Percentiles rank a stretch among this genome's conserved stretches.
These are phyloP conservation scores for Fusarium proliferatum DNA, from an alignment of 2,329 filamentous ascomycete species.

Conservation along the genomic window DNA sequence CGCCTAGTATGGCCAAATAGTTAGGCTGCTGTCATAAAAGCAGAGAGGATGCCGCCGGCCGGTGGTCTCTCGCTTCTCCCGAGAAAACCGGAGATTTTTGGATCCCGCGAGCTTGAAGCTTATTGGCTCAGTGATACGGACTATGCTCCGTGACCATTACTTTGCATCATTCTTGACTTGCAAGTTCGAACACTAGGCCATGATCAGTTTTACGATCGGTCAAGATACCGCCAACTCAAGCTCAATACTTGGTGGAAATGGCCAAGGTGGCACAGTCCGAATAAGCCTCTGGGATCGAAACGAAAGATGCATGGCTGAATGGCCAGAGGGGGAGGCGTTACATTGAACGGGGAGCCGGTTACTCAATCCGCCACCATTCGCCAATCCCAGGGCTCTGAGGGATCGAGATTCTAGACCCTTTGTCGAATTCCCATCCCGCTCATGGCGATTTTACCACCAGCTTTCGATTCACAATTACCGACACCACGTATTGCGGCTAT, in stretches of 20 bases:
- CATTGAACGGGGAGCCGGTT: conserved; percentile 25
- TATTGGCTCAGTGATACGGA: conserved; percentile 2
- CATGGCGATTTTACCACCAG: conserved; percentile 29
- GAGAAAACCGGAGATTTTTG: not conserved
- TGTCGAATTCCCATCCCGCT: conserved; percentile 40
- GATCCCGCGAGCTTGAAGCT: not conserved
- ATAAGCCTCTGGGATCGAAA: conserved; percentile 20
- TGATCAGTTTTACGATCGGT: not conserved
- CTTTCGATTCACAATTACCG: conserved; percentile 8
- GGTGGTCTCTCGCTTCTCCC: not conserved
- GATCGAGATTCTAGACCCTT: conserved; percentile 40
- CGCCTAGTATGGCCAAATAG: not conserved
- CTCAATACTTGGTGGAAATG: not conserved
- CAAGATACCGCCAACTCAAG: not conserved
- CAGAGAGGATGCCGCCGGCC: not conserved
- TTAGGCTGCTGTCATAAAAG: not conserved
- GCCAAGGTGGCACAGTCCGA: conserved; percentile 10
- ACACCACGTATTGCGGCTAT: conserved; percentile 6
- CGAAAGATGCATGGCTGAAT: conserved; percentile 9
- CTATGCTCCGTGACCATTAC: not conserved
- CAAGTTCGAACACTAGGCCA: not conserved
- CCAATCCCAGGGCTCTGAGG: conserved; percentile 19
- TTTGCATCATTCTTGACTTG: not conserved
- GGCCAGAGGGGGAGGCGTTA: conserved; percentile 11
- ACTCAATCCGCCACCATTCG: conserved; percentile 2